Evolutionary conservation across 148 eudicot genomes (phyloP), one percentile per base, ranked within the genome.

Genomic region (Chenopodium album): DNA sequence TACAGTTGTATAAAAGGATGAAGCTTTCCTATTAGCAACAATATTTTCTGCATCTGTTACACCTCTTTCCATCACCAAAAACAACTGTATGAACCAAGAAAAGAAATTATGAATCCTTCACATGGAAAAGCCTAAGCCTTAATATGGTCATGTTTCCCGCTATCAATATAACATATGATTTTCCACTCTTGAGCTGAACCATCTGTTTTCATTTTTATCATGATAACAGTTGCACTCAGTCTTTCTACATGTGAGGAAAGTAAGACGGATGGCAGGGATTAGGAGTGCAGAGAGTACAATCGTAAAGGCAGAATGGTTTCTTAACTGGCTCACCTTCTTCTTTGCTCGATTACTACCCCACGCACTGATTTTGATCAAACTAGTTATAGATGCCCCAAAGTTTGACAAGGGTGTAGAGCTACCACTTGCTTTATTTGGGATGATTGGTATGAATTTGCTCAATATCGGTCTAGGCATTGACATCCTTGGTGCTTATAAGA

Each of bases 371-470:
- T 88, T 90, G 10, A 71, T 90, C 82, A 96, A 94, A 83, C 92
- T 96, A 44, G 29, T 94, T 52, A 87, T 75, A 82, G 99, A 96
- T 81, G 92, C 98, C 82, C 73, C 92, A 60, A 92, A 89, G 89
- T 96, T 96, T 68, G 88, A 79, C 72, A 88, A 88, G 81, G 99
- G 97, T 5, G 78, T 94, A 16, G 92, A 91, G 80, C 92, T 94
- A 52, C 99, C 98, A 1, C 97, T 92, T 11, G 99, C 99, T 66
- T 83, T 91, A 56, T 85, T 90, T 77, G 98, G 98, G 48, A 92
- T 95, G 99, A 85, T 87, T 10, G 94, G 91, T 37, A 92, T 94
- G 97, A 95, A 95, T 85, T 73, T 87, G 34, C 91, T 94, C 34
- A 96, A 96, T 77, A 70, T 91, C 34, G 90, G 88, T 37, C 97